Base-by-base conservation (phyloP, 2,329 filamentous ascomycete genomes). In the Kalaharituber pfeilii region DNA sequence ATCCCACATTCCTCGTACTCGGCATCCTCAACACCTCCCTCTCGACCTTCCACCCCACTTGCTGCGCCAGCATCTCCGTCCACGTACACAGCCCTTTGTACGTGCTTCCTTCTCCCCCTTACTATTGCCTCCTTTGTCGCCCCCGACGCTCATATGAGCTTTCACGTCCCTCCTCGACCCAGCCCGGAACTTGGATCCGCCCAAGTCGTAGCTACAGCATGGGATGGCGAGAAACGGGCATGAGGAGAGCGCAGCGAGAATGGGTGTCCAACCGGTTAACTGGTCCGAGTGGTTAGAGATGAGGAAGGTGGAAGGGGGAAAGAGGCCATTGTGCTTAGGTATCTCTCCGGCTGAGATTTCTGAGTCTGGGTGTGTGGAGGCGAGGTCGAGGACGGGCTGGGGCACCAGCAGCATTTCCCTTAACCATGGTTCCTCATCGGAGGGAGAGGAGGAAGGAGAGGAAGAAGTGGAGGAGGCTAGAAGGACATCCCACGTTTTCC, bases 261-360 rank as follows among this genome's bases (percentile, higher is more conserved):
- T 75, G 0, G 91, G 91, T 0, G 91, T 96, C 91, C 91, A 98
- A 0, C 86, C 79, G 0, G 91, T 98, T 13, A 98, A 75, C 69
- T 98, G 88, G 66, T 98, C 91, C 9, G 89, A 89, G 67, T 98
- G 91, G 65, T 98, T 98, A 50, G 87, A 94, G 59, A 98, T 83
- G 63, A 98, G 86, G 68, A 98, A 98, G 0, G 86, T 93, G 26
- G 79, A 79, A 15, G 68, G 66, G 0, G 78, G 73, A 64, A 96
- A 94, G 8, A 73, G 64, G 30, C 89, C 91, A 58, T 72, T 65
- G 60, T 77, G 74, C 57, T 68, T 67, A 73, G 67, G 63, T 79
- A 33, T 33, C 11, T 30, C 52, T 15, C 20, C 33, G 8, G 13
- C 4, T 15, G 15, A 9, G n/a, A 1, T 36, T n/a, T 36, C 7